Evolutionary conservation across 371 early-diverging fungal species (phyloP), one percentile per base, ranked within the genome.

Genomic region (Nematocida parisii): DNA sequence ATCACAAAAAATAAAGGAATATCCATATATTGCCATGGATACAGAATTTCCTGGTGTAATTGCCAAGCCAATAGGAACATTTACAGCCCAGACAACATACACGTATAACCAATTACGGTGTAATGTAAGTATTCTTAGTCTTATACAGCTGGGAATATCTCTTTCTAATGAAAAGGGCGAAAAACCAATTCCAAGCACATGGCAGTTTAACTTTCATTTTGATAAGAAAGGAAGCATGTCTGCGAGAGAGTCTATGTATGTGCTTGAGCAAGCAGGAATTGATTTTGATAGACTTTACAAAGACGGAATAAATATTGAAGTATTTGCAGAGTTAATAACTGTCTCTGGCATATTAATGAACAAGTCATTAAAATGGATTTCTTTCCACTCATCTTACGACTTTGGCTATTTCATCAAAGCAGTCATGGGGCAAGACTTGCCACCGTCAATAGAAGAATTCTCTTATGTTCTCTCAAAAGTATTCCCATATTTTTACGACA

Each of bases 171-270:
- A 91, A 83, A 83, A 92, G 42, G 98, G 98, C 67, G 91, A 93
- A 71, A 87, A 91, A 62, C 97, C 99, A 40, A 90, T 90, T 15
- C 72, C 72, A 9, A 92, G 92, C 87, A 96, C 98, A 39, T 99
- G 96, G 95, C 99, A 99, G 88, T 99, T 99, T 89, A 97, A 99
- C 90, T 98, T 99, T 89, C 92, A 92, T 84, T 99, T 99, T 87
- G 92, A 91, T 86, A 85, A 95, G 64, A 88, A 89, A 90, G 92
- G 86, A 73, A 96, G 96, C 85, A 99, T 98, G 97, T 98, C 95
- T 84, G 93, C 97, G 11, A 95, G 95, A 87, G 97, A 97, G 87
- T 96, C 97, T 11, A 95, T 99, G 75, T 95, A 96, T 62, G 88
- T 99, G 61, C 88, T 99, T 74, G 90, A 91, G 22, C 94, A 95